These are phyloP conservation scores for Lolium rigidum DNA, from an alignment of 176 grass and related monocot species.

Conservation along the genomic window DNA sequence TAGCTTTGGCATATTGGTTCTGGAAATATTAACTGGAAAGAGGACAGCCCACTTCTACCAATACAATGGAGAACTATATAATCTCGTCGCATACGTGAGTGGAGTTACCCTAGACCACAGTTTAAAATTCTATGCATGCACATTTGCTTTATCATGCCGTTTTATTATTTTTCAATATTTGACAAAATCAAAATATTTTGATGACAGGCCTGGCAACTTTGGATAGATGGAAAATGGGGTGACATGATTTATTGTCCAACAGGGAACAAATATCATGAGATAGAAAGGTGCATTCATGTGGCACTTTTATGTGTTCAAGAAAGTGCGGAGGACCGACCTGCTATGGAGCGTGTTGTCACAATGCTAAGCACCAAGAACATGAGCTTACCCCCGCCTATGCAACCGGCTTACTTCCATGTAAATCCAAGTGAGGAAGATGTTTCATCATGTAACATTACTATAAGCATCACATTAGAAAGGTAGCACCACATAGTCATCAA, in stretches of 20 bases:
- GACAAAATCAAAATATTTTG: slow-evolving; percentile 18
- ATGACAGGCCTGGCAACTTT: slow-evolving; percentile 53
- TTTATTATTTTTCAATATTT: slow-evolving; percentile 11
- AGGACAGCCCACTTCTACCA: slow-evolving; percentile 42
- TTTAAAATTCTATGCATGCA: slow-evolving; percentile 21
- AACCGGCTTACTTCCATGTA: slow-evolving; percentile 59
- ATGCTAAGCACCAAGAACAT: slow-evolving; percentile 46
- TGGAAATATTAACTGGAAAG: slow-evolving; percentile 71
- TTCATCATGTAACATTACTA: slow-evolving; percentile 17
- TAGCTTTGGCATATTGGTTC: slow-evolving; percentile 68
- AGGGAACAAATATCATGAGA: slow-evolving; percentile 15
- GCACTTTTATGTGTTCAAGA: slow-evolving; percentile 62
- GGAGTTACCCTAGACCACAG: background rate
- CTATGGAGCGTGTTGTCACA: slow-evolving; percentile 50
- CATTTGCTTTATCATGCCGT: slow-evolving; percentile 12
- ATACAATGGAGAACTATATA: slow-evolving; percentile 44
- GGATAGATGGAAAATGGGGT: slow-evolving; percentile 39
- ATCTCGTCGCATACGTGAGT: slow-evolving; percentile 59
- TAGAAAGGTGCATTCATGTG: slow-evolving; percentile 53
- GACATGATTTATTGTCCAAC: slow-evolving; percentile 36
- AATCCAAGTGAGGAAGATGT: slow-evolving; percentile 47
- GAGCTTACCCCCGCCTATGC: slow-evolving; percentile 44
- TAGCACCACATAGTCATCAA: slow-evolving; percentile 22
- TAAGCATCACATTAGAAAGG: slow-evolving; percentile 49
- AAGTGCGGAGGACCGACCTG: slow-evolving; percentile 53